These are phyloP conservation scores for Alternaria sp. DNA, from an alignment of 2,329 filamentous ascomycete species.

Conservation along the genomic window DNA sequence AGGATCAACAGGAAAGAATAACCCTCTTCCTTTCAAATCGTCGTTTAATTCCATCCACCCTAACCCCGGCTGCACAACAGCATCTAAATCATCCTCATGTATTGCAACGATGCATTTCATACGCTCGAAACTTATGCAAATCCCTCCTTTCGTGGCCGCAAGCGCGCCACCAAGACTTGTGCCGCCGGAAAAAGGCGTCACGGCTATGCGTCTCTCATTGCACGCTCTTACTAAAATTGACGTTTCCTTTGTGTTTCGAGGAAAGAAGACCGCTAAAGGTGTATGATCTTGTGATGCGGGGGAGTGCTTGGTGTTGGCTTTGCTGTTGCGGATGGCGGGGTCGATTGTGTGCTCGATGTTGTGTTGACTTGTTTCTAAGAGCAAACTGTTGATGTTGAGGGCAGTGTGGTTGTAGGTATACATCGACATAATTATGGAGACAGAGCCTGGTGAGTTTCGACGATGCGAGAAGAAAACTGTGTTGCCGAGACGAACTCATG, in stretches of 20 bases:
- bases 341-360: conserved; percentile 25
- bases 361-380: background rate
- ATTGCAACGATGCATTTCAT: conserved; percentile 86
- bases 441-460: background rate
- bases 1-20: conserved; percentile 94
- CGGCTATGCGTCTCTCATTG: conserved; percentile 77
- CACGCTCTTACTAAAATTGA: conserved; percentile 83
- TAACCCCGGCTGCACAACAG: conserved; percentile 68
- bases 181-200: conserved; percentile 86
- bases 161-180: conserved; percentile 90
- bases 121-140: conserved; percentile 82
- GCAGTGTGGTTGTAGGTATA: conserved; percentile 27
- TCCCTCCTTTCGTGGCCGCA: conserved; percentile 77
- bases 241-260: conserved; percentile 78
- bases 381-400: conserved; percentile 19
- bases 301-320: conserved; percentile 39
- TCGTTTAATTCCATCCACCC: conserved; percentile 87
- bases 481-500: background rate
- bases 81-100: conserved; percentile 72
- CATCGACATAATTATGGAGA: background rate
- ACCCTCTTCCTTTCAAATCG: conserved; percentile 66
- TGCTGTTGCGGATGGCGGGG: conserved; percentile 17
- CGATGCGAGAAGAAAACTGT: background rate
- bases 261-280: conserved; percentile 72
- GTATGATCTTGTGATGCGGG: conserved; percentile 41